These are phyloP conservation scores for Colletotrichum chlorophyti DNA, from an alignment of 2,329 filamentous ascomycete genomes.

Conservation along the genomic window DNA sequence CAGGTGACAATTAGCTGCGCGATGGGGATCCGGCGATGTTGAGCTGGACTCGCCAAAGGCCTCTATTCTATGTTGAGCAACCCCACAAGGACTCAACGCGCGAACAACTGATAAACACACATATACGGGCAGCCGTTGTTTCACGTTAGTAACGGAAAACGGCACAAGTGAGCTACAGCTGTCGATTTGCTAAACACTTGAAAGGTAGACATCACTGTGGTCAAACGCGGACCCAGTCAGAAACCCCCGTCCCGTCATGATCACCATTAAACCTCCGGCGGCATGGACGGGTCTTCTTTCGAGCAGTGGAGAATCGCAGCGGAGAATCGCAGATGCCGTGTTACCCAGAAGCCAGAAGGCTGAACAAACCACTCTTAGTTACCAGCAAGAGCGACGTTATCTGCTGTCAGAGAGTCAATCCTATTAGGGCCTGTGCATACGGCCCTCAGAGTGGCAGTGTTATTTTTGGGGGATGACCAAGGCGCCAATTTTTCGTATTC, in stretches of 20 bases:
- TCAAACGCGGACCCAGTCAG: not conserved
- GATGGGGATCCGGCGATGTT: not conserved
- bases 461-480: slow-evolving; percentile 1
- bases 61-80: too few relatives aligned
- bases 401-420: not conserved
- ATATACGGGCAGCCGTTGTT: not conserved
- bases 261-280: not conserved
- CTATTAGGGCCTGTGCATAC: not conserved
- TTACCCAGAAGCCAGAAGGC: not conserved
- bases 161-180: not conserved
- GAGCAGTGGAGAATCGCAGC: not conserved
- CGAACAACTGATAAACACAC: too few relatives aligned
- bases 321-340: not conserved
- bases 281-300: not conserved
- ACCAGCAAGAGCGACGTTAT: too few relatives aligned
- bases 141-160: not conserved
- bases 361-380: not conserved
- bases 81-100: too few relatives aligned
- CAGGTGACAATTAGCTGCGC: not conserved
- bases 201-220: not conserved
- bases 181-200: too few relatives aligned
- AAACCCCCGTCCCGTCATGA: not conserved
- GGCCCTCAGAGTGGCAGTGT: not conserved
- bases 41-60: too few relatives aligned
- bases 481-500: slow-evolving; percentile 29